Conservation (phyloP, 106 monocot genomes). For the Vanilla planifolia region DNA sequence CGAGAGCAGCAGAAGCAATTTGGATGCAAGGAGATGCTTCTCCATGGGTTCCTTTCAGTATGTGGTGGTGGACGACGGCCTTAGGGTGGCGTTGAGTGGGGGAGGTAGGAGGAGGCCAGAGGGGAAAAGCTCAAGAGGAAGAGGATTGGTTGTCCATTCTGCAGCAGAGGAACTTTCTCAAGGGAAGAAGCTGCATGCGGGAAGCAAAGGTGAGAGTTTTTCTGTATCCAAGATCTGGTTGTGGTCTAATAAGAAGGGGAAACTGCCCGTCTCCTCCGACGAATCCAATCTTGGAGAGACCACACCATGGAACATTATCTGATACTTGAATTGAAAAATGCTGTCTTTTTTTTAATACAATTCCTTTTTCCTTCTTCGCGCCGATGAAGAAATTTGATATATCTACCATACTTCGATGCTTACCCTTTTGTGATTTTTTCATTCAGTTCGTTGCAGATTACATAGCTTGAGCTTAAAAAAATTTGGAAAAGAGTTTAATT, state of each 20-base stretch:
- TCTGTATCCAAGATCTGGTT: slow-evolving; percentile 86
- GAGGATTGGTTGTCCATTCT: slow-evolving; percentile 6
- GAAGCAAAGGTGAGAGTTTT: slow-evolving; percentile 78
- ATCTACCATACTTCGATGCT: too few relatives aligned
- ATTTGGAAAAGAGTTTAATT: too few relatives aligned
- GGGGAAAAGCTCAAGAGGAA: slow-evolving; percentile 12
- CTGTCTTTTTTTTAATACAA: too few relatives aligned
- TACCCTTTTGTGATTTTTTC: too few relatives aligned
- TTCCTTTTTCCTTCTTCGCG: too few relatives aligned
- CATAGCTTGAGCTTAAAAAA: too few relatives aligned
- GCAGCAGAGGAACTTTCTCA: slow-evolving; percentile 15
- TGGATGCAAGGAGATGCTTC: slow-evolving; percentile 87
- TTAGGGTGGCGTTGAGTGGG: slow-evolving; percentile 43
- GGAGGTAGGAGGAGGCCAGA: slow-evolving; percentile 17
- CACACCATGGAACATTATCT: slow-evolving; percentile 54
- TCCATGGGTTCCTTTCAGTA: slow-evolving; percentile 95
- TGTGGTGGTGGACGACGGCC: slow-evolving; percentile 55
- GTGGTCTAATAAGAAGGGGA: slow-evolving; percentile 69
- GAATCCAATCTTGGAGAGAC: slow-evolving; percentile 22
- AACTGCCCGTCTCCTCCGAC: slow-evolving; percentile 39
- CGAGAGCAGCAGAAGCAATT: slow-evolving; percentile 71
- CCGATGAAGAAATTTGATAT: too few relatives aligned
- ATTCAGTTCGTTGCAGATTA: too few relatives aligned
- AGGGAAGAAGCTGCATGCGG: slow-evolving; percentile 45
- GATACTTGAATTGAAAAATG: too few relatives aligned